A percentile compares a stretch with the other conserved stretches of the same genome.
Evolutionary conservation across 768 basidiomycete genomes (phyloP).

Genomic region (Dendrothele bispora): DNA sequence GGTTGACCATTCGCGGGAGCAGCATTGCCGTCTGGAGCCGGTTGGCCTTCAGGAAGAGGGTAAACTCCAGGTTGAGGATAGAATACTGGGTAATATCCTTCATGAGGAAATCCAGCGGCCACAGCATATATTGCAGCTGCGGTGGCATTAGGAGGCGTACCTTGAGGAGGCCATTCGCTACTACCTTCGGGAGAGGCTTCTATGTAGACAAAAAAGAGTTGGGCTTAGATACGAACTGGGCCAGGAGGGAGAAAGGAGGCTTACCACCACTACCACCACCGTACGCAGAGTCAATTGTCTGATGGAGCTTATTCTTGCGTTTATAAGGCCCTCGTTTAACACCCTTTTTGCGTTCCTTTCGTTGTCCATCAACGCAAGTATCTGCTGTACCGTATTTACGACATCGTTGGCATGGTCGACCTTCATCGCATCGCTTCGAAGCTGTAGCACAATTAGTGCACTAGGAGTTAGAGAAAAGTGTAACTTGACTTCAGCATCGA

Average conservation of each 20-base stretch:
- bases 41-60: conserved; percentile 26
- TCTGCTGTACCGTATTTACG: conserved; percentile 81
- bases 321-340: conserved; percentile 89
- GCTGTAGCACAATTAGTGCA: conserved; percentile 88
- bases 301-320: conserved; percentile 50
- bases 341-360: conserved; percentile 92
- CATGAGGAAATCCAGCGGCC: conserved; percentile 28
- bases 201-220: too few relatives aligned
- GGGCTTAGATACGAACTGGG: too few relatives aligned
- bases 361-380: conserved; percentile 84
- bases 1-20: not conserved
- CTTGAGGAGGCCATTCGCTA: conserved; percentile 14
- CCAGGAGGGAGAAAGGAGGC: too few relatives aligned
- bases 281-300: too few relatives aligned
- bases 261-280: too few relatives aligned
- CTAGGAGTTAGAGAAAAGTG: too few relatives aligned
- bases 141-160: conserved; percentile 26
- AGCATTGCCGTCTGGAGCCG: conserved; percentile 30
- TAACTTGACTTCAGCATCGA: not conserved
- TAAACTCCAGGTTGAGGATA: conserved; percentile 41
- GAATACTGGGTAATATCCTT: conserved; percentile 42
- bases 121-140: too few relatives aligned
- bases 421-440: conserved; percentile 88
- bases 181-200: conserved; percentile 8
- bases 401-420: conserved; percentile 87